A percentile compares a stretch with the other conserved stretches of the same genome.
Conservation (phyloP, 2,329 filamentous ascomycete species). For the Albifimbria verrucaria region DNA sequence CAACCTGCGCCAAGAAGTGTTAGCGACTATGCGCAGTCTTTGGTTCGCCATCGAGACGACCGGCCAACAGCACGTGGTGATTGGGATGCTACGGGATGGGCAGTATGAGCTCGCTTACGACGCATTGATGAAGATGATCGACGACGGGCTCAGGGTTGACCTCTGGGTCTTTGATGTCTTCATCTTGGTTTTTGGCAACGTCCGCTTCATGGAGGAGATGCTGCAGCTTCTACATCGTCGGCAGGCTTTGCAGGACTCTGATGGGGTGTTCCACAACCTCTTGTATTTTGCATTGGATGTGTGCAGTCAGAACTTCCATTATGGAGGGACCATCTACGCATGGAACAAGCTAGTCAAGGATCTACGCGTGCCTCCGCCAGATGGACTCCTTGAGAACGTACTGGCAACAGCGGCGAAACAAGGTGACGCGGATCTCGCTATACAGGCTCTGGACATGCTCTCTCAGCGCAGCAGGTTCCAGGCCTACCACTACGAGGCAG, state of each 20-base stretch:
- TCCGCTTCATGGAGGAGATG: conserved; percentile 74
- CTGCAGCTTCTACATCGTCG: conserved; percentile 64
- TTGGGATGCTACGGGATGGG: conserved; percentile 75
- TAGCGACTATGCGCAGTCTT: conserved; percentile 69
- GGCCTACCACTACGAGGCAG: conserved; percentile 73
- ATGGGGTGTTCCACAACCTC: conserved; percentile 44
- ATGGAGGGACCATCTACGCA: conserved; percentile 62
- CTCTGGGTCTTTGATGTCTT: conserved; percentile 78
- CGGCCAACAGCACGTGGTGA: conserved; percentile 63
- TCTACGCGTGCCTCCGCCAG: conserved; percentile 42
- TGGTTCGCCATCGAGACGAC: conserved; percentile 56
- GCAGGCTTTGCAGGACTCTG: conserved; percentile 27
- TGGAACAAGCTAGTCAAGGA: conserved; percentile 65
- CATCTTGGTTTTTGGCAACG: conserved; percentile 67
- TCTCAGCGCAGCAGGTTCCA: conserved; percentile 45
- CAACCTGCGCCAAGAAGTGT: conserved; percentile 64
- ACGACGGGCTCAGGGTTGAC: conserved; percentile 52
- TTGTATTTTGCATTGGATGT: conserved; percentile 73
- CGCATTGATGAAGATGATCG: conserved; percentile 64
- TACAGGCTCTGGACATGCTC: conserved; percentile 59
- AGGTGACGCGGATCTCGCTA: conserved; percentile 66
- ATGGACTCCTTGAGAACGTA: conserved; percentile 64
- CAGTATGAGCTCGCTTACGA: conserved; percentile 79
- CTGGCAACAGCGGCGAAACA: conserved; percentile 68
- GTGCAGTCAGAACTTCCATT: conserved; percentile 63